These are phyloP conservation scores for Penicillium capsulatum DNA, from an alignment of 2,329 filamentous ascomycete species.

Conservation along the genomic window DNA sequence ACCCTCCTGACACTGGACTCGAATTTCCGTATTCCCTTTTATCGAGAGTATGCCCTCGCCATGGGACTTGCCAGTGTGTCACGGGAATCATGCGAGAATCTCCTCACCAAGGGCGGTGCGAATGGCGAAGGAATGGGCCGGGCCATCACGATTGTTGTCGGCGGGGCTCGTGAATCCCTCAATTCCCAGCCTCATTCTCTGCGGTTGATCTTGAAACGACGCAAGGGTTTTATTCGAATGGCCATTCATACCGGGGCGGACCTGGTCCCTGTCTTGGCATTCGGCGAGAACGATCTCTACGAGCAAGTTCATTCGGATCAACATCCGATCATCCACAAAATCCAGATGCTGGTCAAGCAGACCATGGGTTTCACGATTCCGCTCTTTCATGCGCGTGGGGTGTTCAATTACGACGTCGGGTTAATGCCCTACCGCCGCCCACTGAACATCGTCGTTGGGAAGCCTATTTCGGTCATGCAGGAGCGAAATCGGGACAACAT, in stretches of 20 bases:
- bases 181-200: constrained; percentile 76
- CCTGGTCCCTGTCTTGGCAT: constrained; percentile 83
- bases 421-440: constrained; percentile 88
- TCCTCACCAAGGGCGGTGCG: constrained; percentile 71
- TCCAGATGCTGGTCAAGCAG: constrained; percentile 80
- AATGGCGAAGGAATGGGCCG: constrained; percentile 83
- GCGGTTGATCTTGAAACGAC: constrained; percentile 71
- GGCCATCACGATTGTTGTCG: constrained; percentile 94
- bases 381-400: constrained; percentile 80
- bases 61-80: constrained; percentile 87
- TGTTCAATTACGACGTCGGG: constrained; percentile 97
- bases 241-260: constrained; percentile 90
- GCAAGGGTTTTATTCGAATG: constrained; percentile 92
- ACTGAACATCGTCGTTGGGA: constrained; percentile 84
- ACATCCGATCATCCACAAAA: constrained; percentile 73
- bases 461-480: constrained; percentile 67
- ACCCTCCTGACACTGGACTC: constrained; percentile 88
- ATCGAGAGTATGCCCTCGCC: constrained; percentile 87
- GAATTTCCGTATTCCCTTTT: constrained; percentile 91
- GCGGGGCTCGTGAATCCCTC: constrained; percentile 86
- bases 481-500: constrained; percentile 57
- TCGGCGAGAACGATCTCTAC: constrained; percentile 95
- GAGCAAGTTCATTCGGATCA: constrained; percentile 75
- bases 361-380: constrained; percentile 89
- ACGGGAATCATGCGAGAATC: constrained; percentile 84